Base-by-base conservation (phyloP, 352 stramenopile genomes). In the Globisporangium iwayamae region DNA sequence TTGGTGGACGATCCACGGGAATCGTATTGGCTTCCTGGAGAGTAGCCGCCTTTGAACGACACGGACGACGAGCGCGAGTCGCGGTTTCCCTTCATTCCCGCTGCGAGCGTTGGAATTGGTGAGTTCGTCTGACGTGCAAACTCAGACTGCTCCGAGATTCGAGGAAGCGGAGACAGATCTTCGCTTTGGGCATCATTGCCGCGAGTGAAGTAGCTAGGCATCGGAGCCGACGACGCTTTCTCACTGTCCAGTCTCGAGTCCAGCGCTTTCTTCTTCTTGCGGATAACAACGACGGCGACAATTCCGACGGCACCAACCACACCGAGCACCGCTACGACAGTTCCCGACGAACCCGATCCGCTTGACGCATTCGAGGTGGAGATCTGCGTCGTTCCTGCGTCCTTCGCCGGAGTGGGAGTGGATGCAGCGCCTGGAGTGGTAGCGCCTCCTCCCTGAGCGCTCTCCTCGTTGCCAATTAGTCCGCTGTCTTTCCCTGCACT, bases 41-140 rank as follows among this genome's bases (percentile, higher is more conserved):
- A 59, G 67, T 50, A 46, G 3, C 22, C 48, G 1, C 55, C 62
- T 13, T 50, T 62, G 30, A 36, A 59, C 16, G 78, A 85, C 18
- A 87, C 60, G 5, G 74, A 83, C 8, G 78, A 87, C 32, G 75
- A 79, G 14, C 74, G 77, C 5, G 78, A 85, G 53, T 81, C 68
- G 22, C 76, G 67, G 13, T 58, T 62, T 34, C 68, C 67, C 13
- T 63, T 68, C 41, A 43, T 28, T 22, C 63, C 36, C 6, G 70
- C 78, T 30, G 57, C 68, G 11, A 87, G 73, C 50, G 79, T 77
- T 16, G 78, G 78, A 51, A 87, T 77, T 4, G 78, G 70, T 6
- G 78, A 87, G 20, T 59, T 72, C 3, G 70, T 79, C 6, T 74
- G 39, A 41, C 53, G 34, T 22, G 52, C 43, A 7, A 30, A 9